Conservation (phyloP, 192 early-diverging fungal genomes). For the Linnemannia zychae region DNA sequence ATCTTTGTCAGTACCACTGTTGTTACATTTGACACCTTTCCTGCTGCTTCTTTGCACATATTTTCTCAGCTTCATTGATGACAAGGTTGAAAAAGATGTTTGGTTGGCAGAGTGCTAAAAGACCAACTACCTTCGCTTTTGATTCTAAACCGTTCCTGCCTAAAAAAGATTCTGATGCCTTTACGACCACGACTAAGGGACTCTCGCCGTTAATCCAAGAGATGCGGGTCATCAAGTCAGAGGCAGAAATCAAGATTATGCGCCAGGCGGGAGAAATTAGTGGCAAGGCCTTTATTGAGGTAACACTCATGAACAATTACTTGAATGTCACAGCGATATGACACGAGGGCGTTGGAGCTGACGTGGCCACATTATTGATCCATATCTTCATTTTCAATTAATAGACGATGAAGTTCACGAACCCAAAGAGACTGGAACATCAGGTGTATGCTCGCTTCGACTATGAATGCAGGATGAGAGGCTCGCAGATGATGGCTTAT, state of each 20-base stretch:
- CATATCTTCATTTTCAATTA: neutral
- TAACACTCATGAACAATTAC: conserved; percentile 9
- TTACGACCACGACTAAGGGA: conserved; percentile 25
- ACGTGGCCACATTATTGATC: neutral
- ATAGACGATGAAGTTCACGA: conserved; percentile 80
- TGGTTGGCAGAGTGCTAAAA: conserved; percentile 7
- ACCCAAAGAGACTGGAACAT: conserved; percentile 79
- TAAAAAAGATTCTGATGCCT: conserved; percentile 35
- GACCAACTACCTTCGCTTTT: conserved; percentile 23
- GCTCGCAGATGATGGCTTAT: conserved; percentile 83
- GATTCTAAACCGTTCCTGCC: conserved; percentile 22
- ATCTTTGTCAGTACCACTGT: neutral
- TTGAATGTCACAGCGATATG: neutral
- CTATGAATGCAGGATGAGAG: conserved; percentile 72
- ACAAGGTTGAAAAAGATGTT: conserved; percentile 5
- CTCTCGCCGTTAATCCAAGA: conserved; percentile 76
- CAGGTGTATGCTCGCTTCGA: conserved; percentile 84
- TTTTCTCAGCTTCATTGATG: neutral
- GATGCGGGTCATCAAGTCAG: conserved; percentile 83
- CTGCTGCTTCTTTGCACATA: neutral
- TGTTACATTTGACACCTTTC: conserved; percentile 12
- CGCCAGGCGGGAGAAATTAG: conserved; percentile 80
- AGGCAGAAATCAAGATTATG: conserved; percentile 85
- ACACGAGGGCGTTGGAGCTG: neutral
- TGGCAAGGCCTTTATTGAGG: conserved; percentile 83